Percentiles rank a stretch among this genome's conserved stretches.
Conservation (phyloP, 202 grass and related monocot species). For the Panicum virgatum region DNA sequence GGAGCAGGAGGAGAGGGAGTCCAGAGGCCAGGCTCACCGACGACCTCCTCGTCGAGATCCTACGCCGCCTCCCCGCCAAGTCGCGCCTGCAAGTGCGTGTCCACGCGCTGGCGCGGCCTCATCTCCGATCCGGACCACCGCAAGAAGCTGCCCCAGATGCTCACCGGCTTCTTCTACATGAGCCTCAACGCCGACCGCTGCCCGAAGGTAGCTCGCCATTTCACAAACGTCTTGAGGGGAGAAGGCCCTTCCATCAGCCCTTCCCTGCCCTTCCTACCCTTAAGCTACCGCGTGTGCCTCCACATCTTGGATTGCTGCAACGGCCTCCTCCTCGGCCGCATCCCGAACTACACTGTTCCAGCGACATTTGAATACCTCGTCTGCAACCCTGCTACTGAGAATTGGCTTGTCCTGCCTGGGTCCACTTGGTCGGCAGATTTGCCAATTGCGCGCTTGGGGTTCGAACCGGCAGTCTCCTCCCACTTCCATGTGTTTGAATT, state of each 20-base stretch:
- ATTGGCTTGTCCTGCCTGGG: conserved; percentile 10
- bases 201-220: background rate
- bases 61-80: background rate
- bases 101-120: background rate
- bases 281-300: too few species aligned
- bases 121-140: background rate
- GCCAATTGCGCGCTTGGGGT: background rate
- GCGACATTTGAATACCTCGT: background rate
- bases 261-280: background rate
- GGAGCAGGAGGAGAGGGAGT: background rate
- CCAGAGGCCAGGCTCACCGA: background rate
- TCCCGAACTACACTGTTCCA: background rate
- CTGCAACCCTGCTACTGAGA: conserved; percentile 28
- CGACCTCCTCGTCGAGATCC: background rate
- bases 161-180: conserved; percentile 26
- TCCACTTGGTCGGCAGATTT: background rate
- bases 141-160: conserved; percentile 12
- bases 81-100: too few species aligned
- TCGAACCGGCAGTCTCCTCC: background rate
- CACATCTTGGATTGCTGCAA: conserved; percentile 30
- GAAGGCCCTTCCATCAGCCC: background rate
- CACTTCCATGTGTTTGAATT: background rate
- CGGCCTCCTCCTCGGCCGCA: conserved; percentile 39
- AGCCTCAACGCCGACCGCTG: fast-evolving
- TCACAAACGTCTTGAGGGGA: conserved; percentile 19